Evolutionary conservation across 352 stramenopile genomes (phyloP), one percentile per base, ranked within the genome.

Genomic region (Phytopythium chamaehyphon): DNA sequence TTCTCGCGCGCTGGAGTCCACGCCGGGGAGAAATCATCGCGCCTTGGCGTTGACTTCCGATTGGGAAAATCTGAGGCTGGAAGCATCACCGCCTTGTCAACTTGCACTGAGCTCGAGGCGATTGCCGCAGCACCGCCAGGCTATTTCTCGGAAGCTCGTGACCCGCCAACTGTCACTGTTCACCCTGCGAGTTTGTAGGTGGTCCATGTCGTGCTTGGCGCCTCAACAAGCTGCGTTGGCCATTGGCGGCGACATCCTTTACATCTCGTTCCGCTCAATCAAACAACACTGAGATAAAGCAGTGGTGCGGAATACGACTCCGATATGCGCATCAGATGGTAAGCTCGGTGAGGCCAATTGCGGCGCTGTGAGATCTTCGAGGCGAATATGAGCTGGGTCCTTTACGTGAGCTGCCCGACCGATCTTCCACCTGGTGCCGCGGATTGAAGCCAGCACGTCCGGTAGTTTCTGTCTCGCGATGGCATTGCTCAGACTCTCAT

Each of bases 101-200:
- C n/a, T 33, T n/a, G n/a, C 7, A 5, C 10, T n/a, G 22, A 9
- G 31, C 42, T 36, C 22, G 23, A 18, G 8, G 22, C 14, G 43
- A 49, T 49, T 24, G 43, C 23, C 9, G 43, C 43, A 23, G 43
- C 43, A 49, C 43, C 43, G 12, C 23, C 43, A 49, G 43, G 23
- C 22, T 37, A 21, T 49, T 49, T 49, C 23, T 35, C 8, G 43
- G 43, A 49, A 49, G 23, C n/a, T 15, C 12, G 21, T 14, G 12
- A 24, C 15, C 16, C 3, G 40, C 21, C 19, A 23, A 11, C 18
- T 7, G 1, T 31, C 19, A 18, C 19, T 1, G 16, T 46, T 10
- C 2, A 46, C 40, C 14, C 28, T 33, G 28, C 9, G 9, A 11
- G n/a, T 21, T 10, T 16, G 40, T 12, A 19, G 12, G 9, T 47